Percentiles rank a stretch among this genome's conserved stretches.
Evolutionary conservation across 495 filamentous ascomycete species (phyloP).

Genomic region (Extremus antarcticus): DNA sequence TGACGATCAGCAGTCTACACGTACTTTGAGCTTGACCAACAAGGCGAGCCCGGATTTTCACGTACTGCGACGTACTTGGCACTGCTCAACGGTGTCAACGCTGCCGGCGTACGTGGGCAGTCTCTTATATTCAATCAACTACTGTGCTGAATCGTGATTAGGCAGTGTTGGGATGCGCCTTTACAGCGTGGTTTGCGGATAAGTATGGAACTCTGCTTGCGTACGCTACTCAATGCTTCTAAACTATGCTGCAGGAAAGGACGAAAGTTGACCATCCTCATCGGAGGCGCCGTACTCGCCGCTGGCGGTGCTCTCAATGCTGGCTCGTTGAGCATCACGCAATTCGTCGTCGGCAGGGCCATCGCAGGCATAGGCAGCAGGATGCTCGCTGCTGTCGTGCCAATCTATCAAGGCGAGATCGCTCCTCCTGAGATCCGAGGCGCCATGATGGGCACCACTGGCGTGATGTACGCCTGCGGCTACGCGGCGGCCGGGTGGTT

Average conservation of each 20-base stretch:
- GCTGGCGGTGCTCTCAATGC: conserved; percentile 37
- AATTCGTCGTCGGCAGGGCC: conserved; percentile 42
- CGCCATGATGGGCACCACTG: conserved; percentile 29
- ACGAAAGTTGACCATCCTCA: conserved; percentile 36
- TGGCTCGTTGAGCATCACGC: conserved; percentile 33
- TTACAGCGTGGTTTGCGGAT: conserved; percentile 29
- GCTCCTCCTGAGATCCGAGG: conserved; percentile 31
- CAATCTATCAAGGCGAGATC: conserved; percentile 37
- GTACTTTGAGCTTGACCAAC: conserved; percentile 18
- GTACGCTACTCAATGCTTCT: background rate
- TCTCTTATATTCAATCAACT: too few species aligned
- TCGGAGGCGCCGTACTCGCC: conserved; percentile 34
- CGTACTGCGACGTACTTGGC: conserved; percentile 14
- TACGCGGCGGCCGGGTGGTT: conserved; percentile 9
- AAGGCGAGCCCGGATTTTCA: conserved; percentile 18
- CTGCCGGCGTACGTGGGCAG: conserved; percentile 10
- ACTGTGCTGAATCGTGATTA: too few species aligned
- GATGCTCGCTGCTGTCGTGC: conserved; percentile 36
- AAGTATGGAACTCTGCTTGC: background rate
- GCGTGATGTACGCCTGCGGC: conserved; percentile 23
- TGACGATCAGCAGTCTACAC: conserved; percentile 11
- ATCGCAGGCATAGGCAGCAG: conserved; percentile 39
- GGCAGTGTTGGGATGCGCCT: conserved; percentile 35
- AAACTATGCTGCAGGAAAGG: conserved; percentile 20
- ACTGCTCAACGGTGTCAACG: conserved; percentile 15